Evolutionary conservation across 2,329 filamentous ascomycete genomes (phyloP).

Genomic region (Trichoderma sp.): DNA sequence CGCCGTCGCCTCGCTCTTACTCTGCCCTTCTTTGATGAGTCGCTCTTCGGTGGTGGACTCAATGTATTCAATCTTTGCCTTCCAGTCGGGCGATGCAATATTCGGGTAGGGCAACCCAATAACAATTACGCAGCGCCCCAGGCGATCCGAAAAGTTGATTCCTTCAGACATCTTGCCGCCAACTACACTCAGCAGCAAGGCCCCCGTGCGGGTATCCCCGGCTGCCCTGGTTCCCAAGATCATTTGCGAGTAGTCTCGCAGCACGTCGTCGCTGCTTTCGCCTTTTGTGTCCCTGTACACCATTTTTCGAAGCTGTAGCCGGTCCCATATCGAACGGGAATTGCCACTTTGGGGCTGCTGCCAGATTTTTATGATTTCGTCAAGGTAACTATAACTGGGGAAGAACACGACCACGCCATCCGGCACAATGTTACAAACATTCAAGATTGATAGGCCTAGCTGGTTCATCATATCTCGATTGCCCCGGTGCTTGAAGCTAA

Average conservation of each 20-base stretch:
- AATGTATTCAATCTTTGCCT: conserved; percentile 85
- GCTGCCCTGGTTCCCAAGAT: conserved; percentile 55
- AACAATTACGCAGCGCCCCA: conserved; percentile 89
- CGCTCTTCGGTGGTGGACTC: conserved; percentile 58
- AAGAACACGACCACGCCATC: conserved; percentile 96
- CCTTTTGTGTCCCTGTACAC: conserved; percentile 62
- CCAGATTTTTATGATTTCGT: conserved; percentile 69
- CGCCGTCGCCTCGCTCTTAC: conserved; percentile 31
- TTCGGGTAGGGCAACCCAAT: conserved; percentile 93
- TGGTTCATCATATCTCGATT: conserved; percentile 70
- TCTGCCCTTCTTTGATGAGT: conserved; percentile 33
- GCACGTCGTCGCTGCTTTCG: conserved; percentile 65
- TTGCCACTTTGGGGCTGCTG: conserved; percentile 40
- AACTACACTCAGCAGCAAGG: conserved; percentile 84
- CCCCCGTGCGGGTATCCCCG: conserved; percentile 53
- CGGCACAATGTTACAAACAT: conserved; percentile 72
- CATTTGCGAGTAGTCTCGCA: conserved; percentile 70
- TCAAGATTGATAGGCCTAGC: conserved; percentile 72
- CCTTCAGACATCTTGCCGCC: conserved; percentile 95
- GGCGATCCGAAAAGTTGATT: conserved; percentile 92
- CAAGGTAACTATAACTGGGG: conserved; percentile 88
- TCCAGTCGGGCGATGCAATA: conserved; percentile 86
- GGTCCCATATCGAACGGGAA: conserved; percentile 57
- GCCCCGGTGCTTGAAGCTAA: conserved; percentile 78
- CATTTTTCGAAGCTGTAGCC: conserved; percentile 59